phyloP scores from a whole-genome alignment of 108 stramenopile genomes.

The Mayamaea pseudoterrestris region DNA sequence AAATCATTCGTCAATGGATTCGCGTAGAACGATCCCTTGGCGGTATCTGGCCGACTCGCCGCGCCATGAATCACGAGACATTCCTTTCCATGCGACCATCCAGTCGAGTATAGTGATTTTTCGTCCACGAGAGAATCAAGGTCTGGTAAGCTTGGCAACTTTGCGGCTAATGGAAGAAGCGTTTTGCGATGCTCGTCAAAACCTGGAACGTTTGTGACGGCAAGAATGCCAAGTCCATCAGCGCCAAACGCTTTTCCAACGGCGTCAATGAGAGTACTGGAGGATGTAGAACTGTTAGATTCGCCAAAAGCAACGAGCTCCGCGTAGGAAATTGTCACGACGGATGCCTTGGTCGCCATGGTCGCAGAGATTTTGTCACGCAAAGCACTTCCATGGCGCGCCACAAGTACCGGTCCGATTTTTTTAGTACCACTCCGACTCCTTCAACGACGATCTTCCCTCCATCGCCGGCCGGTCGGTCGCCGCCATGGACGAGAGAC shows the following conservation, averaged over 20 bases:
- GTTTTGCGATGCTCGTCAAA: conserved; percentile 15
- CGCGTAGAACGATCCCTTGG: conserved; percentile 85
- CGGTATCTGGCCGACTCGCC: conserved; percentile 47
- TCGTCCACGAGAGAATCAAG: conserved; percentile 38
- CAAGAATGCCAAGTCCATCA: conserved; percentile 35
- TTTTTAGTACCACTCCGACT: too few relatives aligned
- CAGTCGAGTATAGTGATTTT: conserved; percentile 54
- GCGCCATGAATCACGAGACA: conserved; percentile 46
- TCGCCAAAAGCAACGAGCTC: conserved; percentile 14
- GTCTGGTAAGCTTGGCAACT: conserved; percentile 33
- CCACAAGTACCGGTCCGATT: too few relatives aligned
- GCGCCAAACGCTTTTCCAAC: conserved; percentile 29
- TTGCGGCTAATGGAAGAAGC: conserved; percentile 38
- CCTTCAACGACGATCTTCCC: too few relatives aligned
- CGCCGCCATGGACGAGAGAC: too few relatives aligned
- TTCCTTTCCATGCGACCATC: conserved; percentile 84
- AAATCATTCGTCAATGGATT: conserved; percentile 77
- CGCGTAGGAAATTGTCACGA: conserved; percentile 34
- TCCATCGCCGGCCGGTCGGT: too few relatives aligned
- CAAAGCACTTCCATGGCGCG: too few relatives aligned
- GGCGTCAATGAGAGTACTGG: conserved; percentile 16
- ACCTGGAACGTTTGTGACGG: conserved; percentile 34
- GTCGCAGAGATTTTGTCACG: too few relatives aligned
- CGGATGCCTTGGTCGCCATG: too few relatives aligned
- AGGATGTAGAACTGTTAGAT: background rate